phyloP scores from a whole-genome alignment of 75 land plant genomes.

The Picea glauca region DNA sequence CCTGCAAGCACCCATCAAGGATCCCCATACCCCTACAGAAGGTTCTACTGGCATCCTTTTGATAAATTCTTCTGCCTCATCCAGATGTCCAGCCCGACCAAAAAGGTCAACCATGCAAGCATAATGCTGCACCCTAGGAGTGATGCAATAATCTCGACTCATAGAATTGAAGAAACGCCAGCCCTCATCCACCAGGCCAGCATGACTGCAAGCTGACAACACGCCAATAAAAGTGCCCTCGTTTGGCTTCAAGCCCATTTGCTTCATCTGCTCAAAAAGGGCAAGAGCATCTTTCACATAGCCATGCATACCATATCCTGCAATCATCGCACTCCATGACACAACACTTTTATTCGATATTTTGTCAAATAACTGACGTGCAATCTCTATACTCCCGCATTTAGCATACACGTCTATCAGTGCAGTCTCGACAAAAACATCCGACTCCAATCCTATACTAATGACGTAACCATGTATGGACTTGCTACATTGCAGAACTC shows the following conservation, averaged over 20 bases:
- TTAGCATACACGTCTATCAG: conserved; percentile 64
- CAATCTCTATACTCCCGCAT: conserved; percentile 46
- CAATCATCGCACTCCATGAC: conserved; percentile 43
- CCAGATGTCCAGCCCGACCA: conserved; percentile 36
- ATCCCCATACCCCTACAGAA: conserved; percentile 26
- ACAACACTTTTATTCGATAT: conserved; percentile 35
- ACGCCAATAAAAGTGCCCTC: conserved; percentile 29
- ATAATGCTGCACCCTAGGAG: conserved; percentile 36
- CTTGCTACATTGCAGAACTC: conserved; percentile 19
- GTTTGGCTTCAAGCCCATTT: conserved; percentile 14
- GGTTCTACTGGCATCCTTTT: conserved; percentile 44
- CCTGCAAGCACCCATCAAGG: conserved; percentile 41
- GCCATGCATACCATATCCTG: conserved; percentile 37
- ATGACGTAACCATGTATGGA: conserved; percentile 30
- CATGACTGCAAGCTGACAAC: conserved; percentile 36
- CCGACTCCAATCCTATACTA: conserved; percentile 23
- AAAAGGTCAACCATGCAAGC: conserved; percentile 39
- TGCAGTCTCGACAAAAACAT: conserved; percentile 29
- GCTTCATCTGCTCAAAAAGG: conserved; percentile 21
- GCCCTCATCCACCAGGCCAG: conserved; percentile 20
- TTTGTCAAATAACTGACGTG: conserved; percentile 30
- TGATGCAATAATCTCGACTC: conserved; percentile 15
- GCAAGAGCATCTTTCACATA: conserved; percentile 22
- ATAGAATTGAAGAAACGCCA: conserved; percentile 23
- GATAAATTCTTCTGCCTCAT: conserved; percentile 36